A percentile compares a stretch with the other conserved stretches of the same genome.
phyloP scores from a whole-genome alignment of 148 eudicot genomes.

The Spergularia marina region DNA sequence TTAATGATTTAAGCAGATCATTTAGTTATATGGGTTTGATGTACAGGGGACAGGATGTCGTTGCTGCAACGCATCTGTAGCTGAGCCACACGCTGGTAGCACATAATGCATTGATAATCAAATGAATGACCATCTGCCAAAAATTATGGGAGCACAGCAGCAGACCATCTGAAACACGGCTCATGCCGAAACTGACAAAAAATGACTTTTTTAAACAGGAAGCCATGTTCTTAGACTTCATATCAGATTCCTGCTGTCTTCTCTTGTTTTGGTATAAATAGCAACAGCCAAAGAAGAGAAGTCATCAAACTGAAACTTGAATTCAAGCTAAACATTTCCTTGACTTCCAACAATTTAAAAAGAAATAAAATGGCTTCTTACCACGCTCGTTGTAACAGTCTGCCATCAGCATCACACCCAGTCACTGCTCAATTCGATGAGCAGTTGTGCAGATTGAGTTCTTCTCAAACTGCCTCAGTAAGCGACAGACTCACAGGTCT shows the following conservation, averaged over 20 bases:
- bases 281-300: background rate
- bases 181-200: background rate
- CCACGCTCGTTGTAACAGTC: conserved; percentile 10
- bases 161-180: conserved; percentile 8
- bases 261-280: conserved; percentile 11
- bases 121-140: conserved; percentile 4
- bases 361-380: background rate
- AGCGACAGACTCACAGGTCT: conserved; percentile 20
- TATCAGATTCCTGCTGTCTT: conserved; percentile 25
- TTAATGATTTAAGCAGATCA: too few species aligned
- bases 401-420: conserved; percentile 13
- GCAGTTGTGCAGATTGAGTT: conserved; percentile 26
- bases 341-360: background rate
- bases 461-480: conserved; percentile 23
- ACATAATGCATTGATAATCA: background rate
- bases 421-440: conserved; percentile 16
- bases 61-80: background rate
- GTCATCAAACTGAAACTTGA: background rate
- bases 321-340: background rate
- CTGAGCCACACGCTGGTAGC: background rate
- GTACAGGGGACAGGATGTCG: conserved; percentile 3
- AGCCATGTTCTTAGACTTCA: background rate
- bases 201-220: background rate
- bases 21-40: background rate
- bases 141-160: background rate